phyloP scores from a whole-genome alignment of 176 grass and related monocot species.

The Oryza coarctata region DNA sequence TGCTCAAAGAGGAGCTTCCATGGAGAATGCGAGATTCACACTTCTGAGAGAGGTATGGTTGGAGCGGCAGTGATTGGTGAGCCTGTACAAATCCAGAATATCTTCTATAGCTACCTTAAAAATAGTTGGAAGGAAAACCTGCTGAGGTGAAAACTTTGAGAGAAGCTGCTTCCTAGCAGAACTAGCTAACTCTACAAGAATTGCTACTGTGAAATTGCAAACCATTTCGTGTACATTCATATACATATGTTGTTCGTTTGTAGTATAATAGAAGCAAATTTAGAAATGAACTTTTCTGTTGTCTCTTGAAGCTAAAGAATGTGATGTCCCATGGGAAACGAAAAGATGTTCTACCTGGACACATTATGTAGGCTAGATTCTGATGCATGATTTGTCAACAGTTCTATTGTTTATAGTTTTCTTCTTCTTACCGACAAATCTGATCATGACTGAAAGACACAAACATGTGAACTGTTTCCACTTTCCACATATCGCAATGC shows the following conservation, averaged over 20 bases:
- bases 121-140: conserved; percentile 22
- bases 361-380: background rate
- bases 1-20: conserved; percentile 29
- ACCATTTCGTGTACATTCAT: conserved; percentile 35
- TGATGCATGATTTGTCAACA: background rate
- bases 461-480: conserved; percentile 40
- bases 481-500: conserved; percentile 22
- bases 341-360: background rate
- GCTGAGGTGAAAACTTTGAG: conserved; percentile 25
- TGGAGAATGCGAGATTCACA: conserved; percentile 56
- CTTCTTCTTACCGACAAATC: conserved; percentile 10
- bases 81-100: conserved; percentile 24
- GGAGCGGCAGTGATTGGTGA: conserved; percentile 24
- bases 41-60: conserved; percentile 84
- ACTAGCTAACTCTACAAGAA: conserved; percentile 9
- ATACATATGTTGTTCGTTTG: conserved; percentile 28
- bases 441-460: conserved; percentile 4
- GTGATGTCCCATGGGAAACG: background rate
- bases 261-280: conserved; percentile 25
- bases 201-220: conserved; percentile 11
- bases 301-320: background rate
- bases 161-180: conserved; percentile 22
- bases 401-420: background rate
- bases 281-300: background rate
- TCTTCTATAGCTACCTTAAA: conserved; percentile 23